Evolutionary conservation across 2,329 filamentous ascomycete species (phyloP).

Genomic region (Lizonia empirigonia): DNA sequence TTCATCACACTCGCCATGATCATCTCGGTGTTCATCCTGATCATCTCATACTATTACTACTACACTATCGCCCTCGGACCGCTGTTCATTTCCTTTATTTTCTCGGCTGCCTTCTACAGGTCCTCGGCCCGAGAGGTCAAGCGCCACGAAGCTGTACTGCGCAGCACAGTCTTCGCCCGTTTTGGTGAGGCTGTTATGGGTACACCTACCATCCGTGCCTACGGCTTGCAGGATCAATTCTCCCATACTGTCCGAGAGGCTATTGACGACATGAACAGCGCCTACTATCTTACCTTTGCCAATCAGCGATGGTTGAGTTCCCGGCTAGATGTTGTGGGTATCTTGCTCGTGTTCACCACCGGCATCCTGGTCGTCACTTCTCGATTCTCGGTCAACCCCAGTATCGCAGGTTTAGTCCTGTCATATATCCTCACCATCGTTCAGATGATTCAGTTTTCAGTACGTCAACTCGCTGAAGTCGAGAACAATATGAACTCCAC

Average conservation of each 20-base stretch:
- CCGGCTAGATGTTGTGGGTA: slow-evolving; percentile 83
- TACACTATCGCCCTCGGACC: slow-evolving; percentile 74
- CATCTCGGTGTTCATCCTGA: slow-evolving; percentile 76
- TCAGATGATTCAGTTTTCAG: slow-evolving; percentile 94
- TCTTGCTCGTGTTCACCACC: slow-evolving; percentile 81
- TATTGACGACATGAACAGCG: slow-evolving; percentile 90
- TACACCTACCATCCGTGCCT: slow-evolving; percentile 84
- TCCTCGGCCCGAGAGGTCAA: slow-evolving; percentile 93
- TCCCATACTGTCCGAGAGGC: slow-evolving; percentile 69
- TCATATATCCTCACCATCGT: slow-evolving; percentile 94
- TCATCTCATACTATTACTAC: slow-evolving; percentile 95
- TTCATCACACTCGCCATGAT: slow-evolving; percentile 73
- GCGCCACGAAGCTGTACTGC: slow-evolving; percentile 86
- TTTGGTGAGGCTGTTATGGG: slow-evolving; percentile 89
- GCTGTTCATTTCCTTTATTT: slow-evolving; percentile 76
- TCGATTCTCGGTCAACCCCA: slow-evolving; percentile 82
- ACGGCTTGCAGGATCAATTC: slow-evolving; percentile 80
- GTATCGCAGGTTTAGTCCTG: slow-evolving; percentile 84
- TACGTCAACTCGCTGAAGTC: slow-evolving; percentile 90
- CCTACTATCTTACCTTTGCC: slow-evolving; percentile 93
- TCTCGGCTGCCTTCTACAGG: slow-evolving; percentile 86
- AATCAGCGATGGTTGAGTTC: slow-evolving; percentile 94
- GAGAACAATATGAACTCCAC: slow-evolving; percentile 99
- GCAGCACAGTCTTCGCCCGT: slow-evolving; percentile 86
- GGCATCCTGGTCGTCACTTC: slow-evolving; percentile 92